Evolutionary conservation across 257 asterid species (phyloP).

Genomic region (Nicotiana tabacum): DNA sequence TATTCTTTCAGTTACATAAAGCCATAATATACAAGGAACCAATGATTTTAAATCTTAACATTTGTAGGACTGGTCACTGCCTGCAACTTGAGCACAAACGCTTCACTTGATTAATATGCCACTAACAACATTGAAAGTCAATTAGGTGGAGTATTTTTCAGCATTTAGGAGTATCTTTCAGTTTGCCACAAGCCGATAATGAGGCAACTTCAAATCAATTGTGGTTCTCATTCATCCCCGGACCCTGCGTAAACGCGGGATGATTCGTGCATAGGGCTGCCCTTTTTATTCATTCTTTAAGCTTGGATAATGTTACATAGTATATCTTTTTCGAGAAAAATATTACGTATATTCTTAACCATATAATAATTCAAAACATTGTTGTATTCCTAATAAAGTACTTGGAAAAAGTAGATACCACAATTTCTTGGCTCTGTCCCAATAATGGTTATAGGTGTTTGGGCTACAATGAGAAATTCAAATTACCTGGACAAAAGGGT

Average conservation of each 20-base stretch:
- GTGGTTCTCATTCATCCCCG: not conserved
- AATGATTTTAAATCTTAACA: not conserved
- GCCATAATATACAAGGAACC: not conserved
- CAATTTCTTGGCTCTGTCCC: not conserved
- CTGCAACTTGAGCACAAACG: not conserved
- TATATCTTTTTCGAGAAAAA: not conserved
- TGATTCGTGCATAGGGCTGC: too few relatives aligned
- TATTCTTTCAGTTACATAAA: not conserved
- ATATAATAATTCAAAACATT: not conserved
- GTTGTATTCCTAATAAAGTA: not conserved
- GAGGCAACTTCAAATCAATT: not conserved
- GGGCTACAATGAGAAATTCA: not conserved
- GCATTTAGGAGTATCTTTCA: not conserved
- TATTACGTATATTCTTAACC: not conserved
- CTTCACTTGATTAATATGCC: not conserved
- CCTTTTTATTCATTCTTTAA: not conserved
- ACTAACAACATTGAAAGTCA: not conserved
- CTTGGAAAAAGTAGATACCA: not conserved
- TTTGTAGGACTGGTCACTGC: not conserved
- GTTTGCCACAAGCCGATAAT: not conserved
- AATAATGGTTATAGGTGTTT: not conserved
- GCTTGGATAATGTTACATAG: not conserved
- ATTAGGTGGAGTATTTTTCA: not conserved
- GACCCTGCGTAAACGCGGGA: too few relatives aligned
- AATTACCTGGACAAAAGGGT: slow-evolving; percentile 71